phyloP scores from a whole-genome alignment of 441 rosid species.

The Aleurites moluccanus region DNA sequence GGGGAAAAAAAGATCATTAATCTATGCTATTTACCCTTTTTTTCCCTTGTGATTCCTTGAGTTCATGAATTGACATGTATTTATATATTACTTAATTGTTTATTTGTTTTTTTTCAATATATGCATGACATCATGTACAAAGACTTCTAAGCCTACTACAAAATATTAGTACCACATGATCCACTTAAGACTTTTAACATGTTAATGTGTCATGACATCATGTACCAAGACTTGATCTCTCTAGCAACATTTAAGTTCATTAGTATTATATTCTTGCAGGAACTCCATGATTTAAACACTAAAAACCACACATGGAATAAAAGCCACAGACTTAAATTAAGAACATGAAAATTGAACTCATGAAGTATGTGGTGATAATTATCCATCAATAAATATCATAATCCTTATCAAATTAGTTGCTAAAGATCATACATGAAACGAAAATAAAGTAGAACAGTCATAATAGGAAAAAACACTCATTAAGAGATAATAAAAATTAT shows the following conservation, averaged over 20 bases:
- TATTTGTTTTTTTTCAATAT: background rate
- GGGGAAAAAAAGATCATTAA: background rate
- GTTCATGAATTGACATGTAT: background rate
- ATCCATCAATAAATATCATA: background rate
- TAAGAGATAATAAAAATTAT: too few species aligned
- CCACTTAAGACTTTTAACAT: background rate
- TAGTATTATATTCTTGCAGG: background rate
- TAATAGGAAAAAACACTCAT: background rate
- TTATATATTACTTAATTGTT: background rate
- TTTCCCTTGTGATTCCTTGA: too few species aligned
- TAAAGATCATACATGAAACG: background rate
- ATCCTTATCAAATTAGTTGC: background rate
- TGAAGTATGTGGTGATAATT: background rate
- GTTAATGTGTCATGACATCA: background rate
- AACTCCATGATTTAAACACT: too few species aligned
- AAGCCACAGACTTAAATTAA: background rate
- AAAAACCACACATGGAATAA: too few species aligned
- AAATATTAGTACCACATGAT: background rate
- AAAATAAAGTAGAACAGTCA: background rate
- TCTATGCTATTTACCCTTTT: too few species aligned
- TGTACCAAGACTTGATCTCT: background rate
- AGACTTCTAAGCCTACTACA: background rate
- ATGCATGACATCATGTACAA: background rate
- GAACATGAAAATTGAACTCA: background rate
- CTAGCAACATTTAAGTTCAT: background rate